Evolutionary conservation across 805 yeast species (phyloP), one percentile per base, ranked within the genome.

Genomic region (Nakazawaea ishiwadae): DNA sequence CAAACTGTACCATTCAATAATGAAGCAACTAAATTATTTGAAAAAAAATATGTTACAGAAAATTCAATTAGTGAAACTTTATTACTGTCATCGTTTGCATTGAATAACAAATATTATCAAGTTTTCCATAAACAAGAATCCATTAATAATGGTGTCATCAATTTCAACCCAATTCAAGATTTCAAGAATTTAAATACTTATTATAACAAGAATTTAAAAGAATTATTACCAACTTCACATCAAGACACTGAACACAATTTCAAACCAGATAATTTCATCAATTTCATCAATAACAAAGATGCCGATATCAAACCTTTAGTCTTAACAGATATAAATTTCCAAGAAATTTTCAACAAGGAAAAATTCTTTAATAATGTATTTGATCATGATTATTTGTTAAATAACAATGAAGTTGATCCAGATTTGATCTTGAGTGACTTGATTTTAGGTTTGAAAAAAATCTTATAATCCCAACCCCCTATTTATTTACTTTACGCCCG

Each of bases 311-410:
- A 23, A n/a, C 44, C 44, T 12, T 5, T 35, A 9, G 4, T 24
- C 3, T 15, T 40, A 4, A 21, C 36, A 2, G 20, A 15, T 11
- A 27, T 35, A 14, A 18, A 40, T 35, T 40, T 18, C 14, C 12
- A 26, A 4, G 44, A 40, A 7, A 40, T 40, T 14, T 40, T 40
- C 28, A 35, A 29, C 28, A 40, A 35, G 26, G 39, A 40, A 8
- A 35, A 40, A 30, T 40, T 35, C 24, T 40, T 40, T 36, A 40
- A 35, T 11, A 40, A 40, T 20, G 39, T 40, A 9, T 40, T 40
- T 27, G 44, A 40, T 11, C 39, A 35, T 16, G 39, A 34, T 10
- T 30, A n/a, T 15, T 35, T 30, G 15, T 35, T 40, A 27, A 31
- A 35, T 20, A 35, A 40, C 27, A 40, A 40, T 19, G 36, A 35